Percentiles rank a stretch among this genome's conserved stretches.
Evolutionary conservation across 2,329 filamentous ascomycete genomes (phyloP).

Genomic region (Aspergillus sp.): DNA sequence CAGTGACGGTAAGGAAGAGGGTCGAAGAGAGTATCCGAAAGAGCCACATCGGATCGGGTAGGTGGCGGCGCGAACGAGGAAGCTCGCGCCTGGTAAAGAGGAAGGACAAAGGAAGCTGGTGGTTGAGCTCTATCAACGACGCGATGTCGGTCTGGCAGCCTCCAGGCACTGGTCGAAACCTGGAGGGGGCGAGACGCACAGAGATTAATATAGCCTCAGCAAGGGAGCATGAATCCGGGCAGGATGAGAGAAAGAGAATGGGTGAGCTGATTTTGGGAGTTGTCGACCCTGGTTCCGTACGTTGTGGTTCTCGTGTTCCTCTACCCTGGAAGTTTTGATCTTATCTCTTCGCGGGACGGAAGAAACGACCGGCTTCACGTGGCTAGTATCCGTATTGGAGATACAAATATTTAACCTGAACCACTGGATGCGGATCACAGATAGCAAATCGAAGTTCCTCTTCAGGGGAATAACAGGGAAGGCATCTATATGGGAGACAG

Average conservation of each 20-base stretch:
- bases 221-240: slow-evolving; percentile 9
- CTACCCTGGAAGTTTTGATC: slow-evolving; percentile 17
- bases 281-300: not conserved
- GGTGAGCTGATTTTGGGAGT: not conserved
- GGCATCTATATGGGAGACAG: not conserved
- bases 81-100: not conserved
- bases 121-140: slow-evolving; percentile 2
- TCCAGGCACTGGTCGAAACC: not conserved
- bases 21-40: slow-evolving; percentile 76
- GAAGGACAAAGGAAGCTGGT: slow-evolving; percentile 8
- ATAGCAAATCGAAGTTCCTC: not conserved
- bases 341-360: slow-evolving; percentile 22
- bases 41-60: slow-evolving; percentile 68
- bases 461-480: not conserved
- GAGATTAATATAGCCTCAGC: slow-evolving; percentile 11
- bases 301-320: slow-evolving; percentile 9
- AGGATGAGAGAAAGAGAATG: slow-evolving; percentile 1
- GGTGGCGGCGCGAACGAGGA: not conserved
- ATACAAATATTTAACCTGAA: not conserved
- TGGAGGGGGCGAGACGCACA: slow-evolving; percentile 9
- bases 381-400: slow-evolving; percentile 4
- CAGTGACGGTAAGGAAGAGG: slow-evolving; percentile 84
- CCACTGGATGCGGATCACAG: not conserved
- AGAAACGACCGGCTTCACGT: slow-evolving; percentile 15
- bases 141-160: not conserved